phyloP scores from a whole-genome alignment of 2,329 filamentous ascomycete species.

The Fusarium mundagurra region DNA sequence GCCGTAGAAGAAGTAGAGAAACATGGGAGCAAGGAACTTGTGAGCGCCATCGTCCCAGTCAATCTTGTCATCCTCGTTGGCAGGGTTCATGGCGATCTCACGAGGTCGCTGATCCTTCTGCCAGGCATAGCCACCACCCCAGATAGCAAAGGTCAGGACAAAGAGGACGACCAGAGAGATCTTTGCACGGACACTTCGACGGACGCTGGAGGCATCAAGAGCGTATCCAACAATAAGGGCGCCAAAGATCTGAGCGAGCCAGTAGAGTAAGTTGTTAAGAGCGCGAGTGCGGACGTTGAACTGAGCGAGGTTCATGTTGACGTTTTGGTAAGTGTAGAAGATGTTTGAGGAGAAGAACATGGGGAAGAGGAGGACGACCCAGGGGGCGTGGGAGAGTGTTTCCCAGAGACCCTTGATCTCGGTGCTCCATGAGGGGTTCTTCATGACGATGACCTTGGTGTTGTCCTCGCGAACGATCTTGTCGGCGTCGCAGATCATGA shows the following conservation, averaged over 20 bases:
- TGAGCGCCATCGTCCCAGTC: constrained; percentile 57
- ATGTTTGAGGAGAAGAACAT: constrained; percentile 66
- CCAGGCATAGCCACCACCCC: constrained; percentile 72
- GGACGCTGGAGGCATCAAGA: constrained; percentile 55
- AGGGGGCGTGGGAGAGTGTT: constrained; percentile 49
- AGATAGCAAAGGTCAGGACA: constrained; percentile 61
- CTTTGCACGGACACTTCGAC: constrained; percentile 57
- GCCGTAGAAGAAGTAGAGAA: constrained; percentile 77
- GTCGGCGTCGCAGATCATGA: constrained; percentile 59
- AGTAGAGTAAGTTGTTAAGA: constrained; percentile 64
- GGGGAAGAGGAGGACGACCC: constrained; percentile 54
- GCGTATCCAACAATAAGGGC: constrained; percentile 58
- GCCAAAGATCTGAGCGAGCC: constrained; percentile 66
- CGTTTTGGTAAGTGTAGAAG: constrained; percentile 67
- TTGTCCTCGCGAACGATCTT: constrained; percentile 53
- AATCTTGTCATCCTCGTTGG: constrained; percentile 44
- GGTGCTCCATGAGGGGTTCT: constrained; percentile 49
- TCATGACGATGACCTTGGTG: constrained; percentile 48
- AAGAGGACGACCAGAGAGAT: constrained; percentile 59
- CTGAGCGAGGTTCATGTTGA: constrained; percentile 62
- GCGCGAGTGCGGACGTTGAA: constrained; percentile 67
- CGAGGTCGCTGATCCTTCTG: constrained; percentile 63
- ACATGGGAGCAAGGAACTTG: constrained; percentile 69
- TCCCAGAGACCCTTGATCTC: constrained; percentile 54
- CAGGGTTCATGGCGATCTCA: constrained; percentile 54